Conservation (phyloP, 441 rosid genomes). For the Melastoma candidum region DNA sequence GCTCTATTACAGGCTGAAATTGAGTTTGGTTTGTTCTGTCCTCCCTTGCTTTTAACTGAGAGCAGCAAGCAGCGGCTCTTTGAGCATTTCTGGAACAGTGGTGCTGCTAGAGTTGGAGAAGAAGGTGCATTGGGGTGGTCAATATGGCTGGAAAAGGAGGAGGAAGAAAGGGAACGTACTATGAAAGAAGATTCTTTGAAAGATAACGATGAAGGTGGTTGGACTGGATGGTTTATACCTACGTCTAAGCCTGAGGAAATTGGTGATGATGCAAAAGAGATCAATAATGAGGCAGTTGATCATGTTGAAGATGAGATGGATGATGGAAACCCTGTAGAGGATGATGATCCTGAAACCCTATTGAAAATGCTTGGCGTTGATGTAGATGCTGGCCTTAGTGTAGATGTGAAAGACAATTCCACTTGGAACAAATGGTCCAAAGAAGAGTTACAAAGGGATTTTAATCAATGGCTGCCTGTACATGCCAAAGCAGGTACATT, state of each 20-base stretch:
- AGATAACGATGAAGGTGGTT: constrained; percentile 67
- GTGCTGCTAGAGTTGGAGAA: constrained; percentile 84
- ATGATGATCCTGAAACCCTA: constrained; percentile 81
- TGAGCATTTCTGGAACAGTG: constrained; percentile 89
- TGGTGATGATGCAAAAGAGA: constrained; percentile 26
- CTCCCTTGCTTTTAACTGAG: constrained; percentile 59
- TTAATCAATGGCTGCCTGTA: constrained; percentile 80
- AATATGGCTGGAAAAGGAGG: constrained; percentile 88
- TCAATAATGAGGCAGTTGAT: constrained; percentile 22
- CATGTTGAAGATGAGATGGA: constrained; percentile 32
- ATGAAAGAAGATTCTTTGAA: constrained; percentile 48
- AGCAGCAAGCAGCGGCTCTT: constrained; percentile 76
- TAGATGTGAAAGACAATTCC: constrained; percentile 60
- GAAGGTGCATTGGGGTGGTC: constrained; percentile 93
- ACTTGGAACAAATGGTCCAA: constrained; percentile 88
- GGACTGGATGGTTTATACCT: constrained; percentile 96
- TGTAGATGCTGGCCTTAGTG: constrained; percentile 46
- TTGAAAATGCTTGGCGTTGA: constrained; percentile 76
- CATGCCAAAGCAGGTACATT: constrained; percentile 45
- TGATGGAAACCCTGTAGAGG: constrained; percentile 39
- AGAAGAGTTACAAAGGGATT: constrained; percentile 73
- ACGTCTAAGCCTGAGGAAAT: constrained; percentile 31
- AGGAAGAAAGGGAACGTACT: constrained; percentile 64
- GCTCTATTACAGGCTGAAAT: constrained; percentile 89
- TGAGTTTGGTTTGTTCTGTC: constrained; percentile 79